Conservation (phyloP, 768 basidiomycete species). For the Boletus subparvulus region DNA sequence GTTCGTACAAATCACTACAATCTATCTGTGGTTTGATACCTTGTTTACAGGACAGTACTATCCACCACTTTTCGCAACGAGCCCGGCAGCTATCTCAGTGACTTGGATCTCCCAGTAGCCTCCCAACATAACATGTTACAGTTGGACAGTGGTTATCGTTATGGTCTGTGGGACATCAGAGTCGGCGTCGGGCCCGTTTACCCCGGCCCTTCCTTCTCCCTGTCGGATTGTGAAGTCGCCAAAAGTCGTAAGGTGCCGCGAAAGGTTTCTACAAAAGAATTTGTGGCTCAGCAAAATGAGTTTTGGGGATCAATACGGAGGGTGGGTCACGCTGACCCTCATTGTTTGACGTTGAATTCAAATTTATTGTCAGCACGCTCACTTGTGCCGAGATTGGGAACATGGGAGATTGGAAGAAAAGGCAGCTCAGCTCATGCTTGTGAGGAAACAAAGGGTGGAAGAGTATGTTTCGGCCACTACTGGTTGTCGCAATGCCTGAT, state of each 20-base stretch:
- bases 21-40: not conserved
- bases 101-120: not conserved
- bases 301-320: not conserved
- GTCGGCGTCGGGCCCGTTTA: not conserved
- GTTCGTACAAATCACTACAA: not conserved
- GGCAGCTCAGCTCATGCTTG: not conserved
- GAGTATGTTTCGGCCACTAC: not conserved
- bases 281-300: not conserved
- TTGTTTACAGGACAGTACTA: conserved; percentile 1
- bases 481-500: not conserved
- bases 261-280: not conserved
- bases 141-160: not conserved
- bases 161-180: not conserved
- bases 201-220: not conserved
- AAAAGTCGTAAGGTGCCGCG: not conserved
- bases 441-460: conserved; percentile 1
- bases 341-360: not conserved
- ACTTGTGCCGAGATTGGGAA: conserved; percentile 1
- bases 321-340: not conserved
- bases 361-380: conserved; percentile 8
- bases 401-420: not conserved
- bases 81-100: too few species aligned
- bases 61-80: too few species aligned
- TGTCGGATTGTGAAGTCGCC: not conserved
- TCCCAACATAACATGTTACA: not conserved